Evolutionary conservation across 2,329 filamentous ascomycete species (phyloP).

Genomic region (Talaromyces atroroseus): DNA sequence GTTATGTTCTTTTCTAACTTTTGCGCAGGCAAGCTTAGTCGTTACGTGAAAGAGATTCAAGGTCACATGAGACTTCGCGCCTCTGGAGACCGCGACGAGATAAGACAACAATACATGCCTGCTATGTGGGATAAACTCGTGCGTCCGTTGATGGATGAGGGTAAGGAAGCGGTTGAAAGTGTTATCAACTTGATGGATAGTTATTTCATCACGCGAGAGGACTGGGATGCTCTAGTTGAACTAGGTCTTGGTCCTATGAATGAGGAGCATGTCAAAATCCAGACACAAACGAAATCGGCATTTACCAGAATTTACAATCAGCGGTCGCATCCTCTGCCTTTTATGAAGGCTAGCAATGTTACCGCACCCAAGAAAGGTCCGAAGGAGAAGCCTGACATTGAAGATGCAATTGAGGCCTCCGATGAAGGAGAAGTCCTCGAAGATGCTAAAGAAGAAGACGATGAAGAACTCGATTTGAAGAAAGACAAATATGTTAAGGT

Average conservation of each 20-base stretch:
- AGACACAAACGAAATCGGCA: constrained; percentile 76
- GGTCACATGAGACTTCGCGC: constrained; percentile 91
- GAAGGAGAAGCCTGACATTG: constrained; percentile 80
- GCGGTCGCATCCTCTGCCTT: constrained; percentile 81
- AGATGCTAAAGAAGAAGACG: constrained; percentile 55
- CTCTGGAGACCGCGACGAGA: constrained; percentile 86
- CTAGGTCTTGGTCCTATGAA: constrained; percentile 81
- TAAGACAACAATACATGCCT: constrained; percentile 90
- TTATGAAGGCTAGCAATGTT: constrained; percentile 86
- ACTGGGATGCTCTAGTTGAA: constrained; percentile 89
- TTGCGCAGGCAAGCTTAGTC: constrained; percentile 56
- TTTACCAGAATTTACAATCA: constrained; percentile 91
- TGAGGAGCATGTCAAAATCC: constrained; percentile 68
- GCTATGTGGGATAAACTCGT: constrained; percentile 78
- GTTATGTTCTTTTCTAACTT: neutral
- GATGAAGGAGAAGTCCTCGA: constrained; percentile 62
- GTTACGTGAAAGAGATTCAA: constrained; percentile 88
- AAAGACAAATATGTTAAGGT: constrained; percentile 96
- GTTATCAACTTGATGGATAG: constrained; percentile 96
- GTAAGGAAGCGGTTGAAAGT: constrained; percentile 72
- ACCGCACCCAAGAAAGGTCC: constrained; percentile 64
- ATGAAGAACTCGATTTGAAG: constrained; percentile 74
- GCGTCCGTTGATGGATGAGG: constrained; percentile 66
- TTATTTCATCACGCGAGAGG: constrained; percentile 90
- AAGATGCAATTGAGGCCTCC: constrained; percentile 92